Conservation (phyloP, 2,329 filamentous ascomycete species). For the Septoria petroselini region DNA sequence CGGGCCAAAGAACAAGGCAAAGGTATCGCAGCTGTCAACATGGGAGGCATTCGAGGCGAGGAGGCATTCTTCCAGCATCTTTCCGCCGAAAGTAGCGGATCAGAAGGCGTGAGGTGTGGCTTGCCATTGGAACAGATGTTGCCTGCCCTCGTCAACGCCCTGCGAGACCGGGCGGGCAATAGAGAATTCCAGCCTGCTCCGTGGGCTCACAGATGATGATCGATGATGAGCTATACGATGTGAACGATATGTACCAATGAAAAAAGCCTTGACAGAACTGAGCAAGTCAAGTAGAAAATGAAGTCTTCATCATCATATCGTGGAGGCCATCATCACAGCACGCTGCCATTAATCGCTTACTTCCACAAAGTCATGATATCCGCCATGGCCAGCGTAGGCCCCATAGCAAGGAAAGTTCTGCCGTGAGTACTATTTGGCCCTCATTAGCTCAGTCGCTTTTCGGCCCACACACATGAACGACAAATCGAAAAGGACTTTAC, state of each 20-base stretch:
- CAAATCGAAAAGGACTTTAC: constrained; percentile 4
- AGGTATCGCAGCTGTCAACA: constrained; percentile 82
- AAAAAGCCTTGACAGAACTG: too few relatives aligned
- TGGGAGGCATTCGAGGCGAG: constrained; percentile 76
- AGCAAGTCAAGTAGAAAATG: too few relatives aligned
- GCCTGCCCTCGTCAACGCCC: constrained; percentile 35
- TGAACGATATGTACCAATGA: not conserved
- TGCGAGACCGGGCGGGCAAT: constrained; percentile 17
- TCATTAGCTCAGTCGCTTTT: not conserved
- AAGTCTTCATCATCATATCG: too few relatives aligned
- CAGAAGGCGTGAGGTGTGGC: constrained; percentile 41
- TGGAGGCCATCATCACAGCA: too few relatives aligned
- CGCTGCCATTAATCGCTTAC: too few relatives aligned
- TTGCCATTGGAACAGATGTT: constrained; percentile 43
- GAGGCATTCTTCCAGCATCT: constrained; percentile 65
- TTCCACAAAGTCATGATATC: not conserved
- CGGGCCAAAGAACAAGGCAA: constrained; percentile 76
- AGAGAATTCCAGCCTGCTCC: not conserved
- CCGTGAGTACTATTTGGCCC: not conserved
- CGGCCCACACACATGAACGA: too few relatives aligned
- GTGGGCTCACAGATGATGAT: constrained; percentile 2
- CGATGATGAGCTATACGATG: too few relatives aligned
- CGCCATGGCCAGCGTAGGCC: not conserved
- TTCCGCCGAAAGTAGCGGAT: constrained; percentile 43
- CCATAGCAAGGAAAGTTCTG: not conserved